Evolutionary conservation across 129 eudicot species (phyloP).

Genomic region (Ambrosia trifida): DNA sequence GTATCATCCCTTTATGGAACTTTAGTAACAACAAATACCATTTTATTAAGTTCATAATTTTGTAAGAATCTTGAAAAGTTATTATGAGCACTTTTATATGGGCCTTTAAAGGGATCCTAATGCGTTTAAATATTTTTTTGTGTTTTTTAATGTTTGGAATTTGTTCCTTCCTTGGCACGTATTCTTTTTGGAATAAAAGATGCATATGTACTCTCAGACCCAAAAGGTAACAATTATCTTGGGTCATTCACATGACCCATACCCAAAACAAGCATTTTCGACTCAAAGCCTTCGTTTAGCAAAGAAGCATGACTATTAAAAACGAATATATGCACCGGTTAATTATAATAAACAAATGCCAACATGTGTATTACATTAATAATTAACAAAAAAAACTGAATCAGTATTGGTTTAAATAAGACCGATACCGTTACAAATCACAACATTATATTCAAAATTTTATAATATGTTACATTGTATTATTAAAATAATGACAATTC

Average conservation of each 20-base stretch:
- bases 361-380: too few relatives aligned
- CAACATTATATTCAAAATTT: too few relatives aligned
- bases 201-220: background rate
- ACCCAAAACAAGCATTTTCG: too few relatives aligned
- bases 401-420: too few relatives aligned
- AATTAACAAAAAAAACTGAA: too few relatives aligned
- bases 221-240: background rate
- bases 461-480: too few relatives aligned
- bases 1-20: slow-evolving; percentile 6
- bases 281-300: too few relatives aligned
- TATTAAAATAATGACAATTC: too few relatives aligned
- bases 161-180: background rate
- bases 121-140: background rate
- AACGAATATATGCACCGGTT: too few relatives aligned
- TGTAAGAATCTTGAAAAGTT: background rate
- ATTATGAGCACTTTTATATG: background rate
- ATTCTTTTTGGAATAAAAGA: background rate
- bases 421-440: too few relatives aligned
- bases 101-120: background rate
- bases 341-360: too few relatives aligned
- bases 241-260: background rate
- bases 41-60: slow-evolving; percentile 13
- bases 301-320: too few relatives aligned
- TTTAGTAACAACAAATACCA: slow-evolving; percentile 13
- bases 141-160: background rate